These are phyloP conservation scores for Pleurotus pulmonarius DNA, from an alignment of 768 basidiomycete species.

Conservation along the genomic window DNA sequence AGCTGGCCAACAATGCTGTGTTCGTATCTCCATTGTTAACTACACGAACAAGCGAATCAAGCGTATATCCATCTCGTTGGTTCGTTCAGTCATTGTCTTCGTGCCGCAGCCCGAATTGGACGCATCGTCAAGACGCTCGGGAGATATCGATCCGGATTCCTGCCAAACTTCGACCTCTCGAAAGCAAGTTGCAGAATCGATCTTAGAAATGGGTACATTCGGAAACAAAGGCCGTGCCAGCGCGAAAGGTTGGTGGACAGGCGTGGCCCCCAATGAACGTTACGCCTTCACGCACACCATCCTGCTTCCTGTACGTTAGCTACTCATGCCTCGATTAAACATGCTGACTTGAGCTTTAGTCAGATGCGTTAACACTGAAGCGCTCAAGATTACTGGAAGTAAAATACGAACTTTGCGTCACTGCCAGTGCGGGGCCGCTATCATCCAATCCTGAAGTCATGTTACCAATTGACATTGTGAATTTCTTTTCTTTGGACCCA, in stretches of 20 bases:
- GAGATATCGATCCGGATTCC: constrained; percentile 46
- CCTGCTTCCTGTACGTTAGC: constrained; percentile 61
- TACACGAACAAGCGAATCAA: constrained; percentile 67
- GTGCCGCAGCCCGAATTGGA: constrained; percentile 44
- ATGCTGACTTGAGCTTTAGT: constrained; percentile 30
- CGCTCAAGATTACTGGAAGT: constrained; percentile 75
- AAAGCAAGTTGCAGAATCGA: constrained; percentile 63
- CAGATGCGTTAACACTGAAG: constrained; percentile 64
- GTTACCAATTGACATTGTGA: constrained; percentile 75
- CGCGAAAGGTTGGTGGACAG: constrained; percentile 88
- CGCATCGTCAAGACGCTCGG: constrained; percentile 12
- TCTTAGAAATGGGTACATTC: constrained; percentile 62
- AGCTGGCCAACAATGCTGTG: constrained; percentile 74
- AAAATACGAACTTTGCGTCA: constrained; percentile 65
- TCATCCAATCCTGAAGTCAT: constrained; percentile 64
- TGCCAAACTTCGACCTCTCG: constrained; percentile 59
- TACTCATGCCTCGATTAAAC: too few relatives aligned
- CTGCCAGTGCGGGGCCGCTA: constrained; percentile 54
- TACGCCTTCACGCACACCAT: constrained; percentile 68
- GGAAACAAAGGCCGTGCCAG: constrained; percentile 68
- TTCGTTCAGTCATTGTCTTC: constrained; percentile 66
- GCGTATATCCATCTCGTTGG: constrained; percentile 55
- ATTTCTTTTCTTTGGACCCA: constrained; percentile 84
- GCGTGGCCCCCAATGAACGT: constrained; percentile 60
- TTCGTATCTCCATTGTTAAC: constrained; percentile 64